Percentiles rank a stretch among this genome's conserved stretches.
Conservation (phyloP, 192 early-diverging fungal species). For the Linderina pennispora region DNA sequence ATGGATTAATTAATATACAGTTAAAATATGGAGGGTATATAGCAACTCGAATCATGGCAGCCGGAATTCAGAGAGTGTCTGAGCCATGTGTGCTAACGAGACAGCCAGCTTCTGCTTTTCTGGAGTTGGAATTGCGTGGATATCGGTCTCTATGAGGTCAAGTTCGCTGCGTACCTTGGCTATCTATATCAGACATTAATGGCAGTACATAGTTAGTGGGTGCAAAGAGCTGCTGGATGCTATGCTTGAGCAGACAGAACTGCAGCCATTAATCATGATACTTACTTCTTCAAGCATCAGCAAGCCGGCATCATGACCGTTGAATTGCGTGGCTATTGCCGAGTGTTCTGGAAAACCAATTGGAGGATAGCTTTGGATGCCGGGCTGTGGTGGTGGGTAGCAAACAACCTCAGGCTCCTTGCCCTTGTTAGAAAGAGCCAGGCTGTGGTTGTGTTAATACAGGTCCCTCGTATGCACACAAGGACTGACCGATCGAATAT, state of each 20-base stretch:
- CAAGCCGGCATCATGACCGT: neutral
- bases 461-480: no score
- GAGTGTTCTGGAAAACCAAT: conserved; percentile 18
- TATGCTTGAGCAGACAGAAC: neutral
- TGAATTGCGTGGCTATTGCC: neutral
- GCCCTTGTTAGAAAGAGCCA: no score
- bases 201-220: neutral
- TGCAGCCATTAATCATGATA: neutral
- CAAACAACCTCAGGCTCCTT: conserved; percentile 60
- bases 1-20: no score
- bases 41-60: neutral
- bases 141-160: neutral
- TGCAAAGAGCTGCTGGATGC: neutral
- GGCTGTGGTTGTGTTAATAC: no score
- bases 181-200: neutral
- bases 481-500: no score
- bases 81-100: neutral
- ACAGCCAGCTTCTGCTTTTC: neutral
- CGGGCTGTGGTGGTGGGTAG: no score
- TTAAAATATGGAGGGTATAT: no score
- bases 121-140: neutral
- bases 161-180: neutral
- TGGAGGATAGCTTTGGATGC: no score
- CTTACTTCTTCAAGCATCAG: neutral
- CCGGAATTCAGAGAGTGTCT: neutral